Conservation (phyloP, 2,329 filamentous ascomycete species). For the Beauveria scarabaeidicola region DNA sequence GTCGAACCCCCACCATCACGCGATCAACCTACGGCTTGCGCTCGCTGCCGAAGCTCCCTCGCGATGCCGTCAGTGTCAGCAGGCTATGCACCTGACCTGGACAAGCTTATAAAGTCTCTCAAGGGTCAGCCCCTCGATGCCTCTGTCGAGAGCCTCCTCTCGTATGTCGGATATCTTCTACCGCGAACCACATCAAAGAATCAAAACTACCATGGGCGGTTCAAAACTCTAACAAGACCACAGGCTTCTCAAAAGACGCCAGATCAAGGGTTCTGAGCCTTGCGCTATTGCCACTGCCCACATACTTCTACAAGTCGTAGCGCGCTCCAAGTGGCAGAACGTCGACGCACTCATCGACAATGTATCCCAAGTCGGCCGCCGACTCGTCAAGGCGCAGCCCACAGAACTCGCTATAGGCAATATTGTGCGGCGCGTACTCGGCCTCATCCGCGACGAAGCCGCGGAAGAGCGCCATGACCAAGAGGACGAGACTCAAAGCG, state of each 20-base stretch:
- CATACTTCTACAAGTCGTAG: conserved; percentile 78
- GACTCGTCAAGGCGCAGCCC: conserved; percentile 74
- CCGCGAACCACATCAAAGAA: background rate
- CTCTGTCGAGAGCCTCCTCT: conserved; percentile 75
- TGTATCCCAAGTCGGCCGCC: conserved; percentile 69
- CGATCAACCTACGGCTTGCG: background rate
- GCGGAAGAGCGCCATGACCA: conserved; percentile 66
- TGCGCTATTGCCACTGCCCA: conserved; percentile 89
- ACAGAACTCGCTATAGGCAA: conserved; percentile 90
- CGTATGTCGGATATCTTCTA: conserved; percentile 43
- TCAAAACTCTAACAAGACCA: background rate
- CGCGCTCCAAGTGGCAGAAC: conserved; percentile 68
- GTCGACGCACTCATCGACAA: conserved; percentile 71
- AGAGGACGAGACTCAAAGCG: conserved; percentile 51
- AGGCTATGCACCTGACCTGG: conserved; percentile 58
- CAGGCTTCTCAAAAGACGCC: conserved; percentile 80
- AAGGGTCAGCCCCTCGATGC: conserved; percentile 69
- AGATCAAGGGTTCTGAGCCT: conserved; percentile 78
- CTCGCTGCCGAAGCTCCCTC: background rate
- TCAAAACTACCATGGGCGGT: too few relatives aligned
- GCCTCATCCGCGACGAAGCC: conserved; percentile 84
- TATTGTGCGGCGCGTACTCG: conserved; percentile 81
- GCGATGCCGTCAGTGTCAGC: conserved; percentile 28
- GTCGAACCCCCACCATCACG: background rate
- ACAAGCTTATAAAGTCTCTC: conserved; percentile 70